Percentiles rank a stretch among this genome's conserved stretches.
These are phyloP conservation scores for Ophiostoma perfectum DNA, from an alignment of 2,329 filamentous ascomycete genomes.

Conservation along the genomic window DNA sequence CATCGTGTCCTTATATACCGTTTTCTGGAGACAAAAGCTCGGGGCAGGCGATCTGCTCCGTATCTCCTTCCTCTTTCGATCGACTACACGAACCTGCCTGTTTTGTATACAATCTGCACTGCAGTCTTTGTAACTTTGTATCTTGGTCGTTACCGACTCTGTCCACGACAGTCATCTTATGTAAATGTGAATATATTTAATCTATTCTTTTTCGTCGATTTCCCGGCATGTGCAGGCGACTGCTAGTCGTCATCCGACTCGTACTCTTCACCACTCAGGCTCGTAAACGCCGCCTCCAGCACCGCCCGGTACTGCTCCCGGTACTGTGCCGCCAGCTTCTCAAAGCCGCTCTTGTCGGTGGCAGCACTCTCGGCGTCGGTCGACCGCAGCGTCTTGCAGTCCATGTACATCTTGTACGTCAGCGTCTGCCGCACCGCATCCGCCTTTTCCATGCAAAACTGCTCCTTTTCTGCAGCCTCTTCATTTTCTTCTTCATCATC, in stretches of 20 bases:
- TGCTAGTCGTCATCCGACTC: constrained; percentile 12
- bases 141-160: no score
- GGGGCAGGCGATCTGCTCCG: no score
- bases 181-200: no score
- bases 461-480: no score
- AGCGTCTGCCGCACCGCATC: constrained; percentile 34
- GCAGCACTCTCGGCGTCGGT: constrained; percentile 35
- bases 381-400: constrained; percentile 42
- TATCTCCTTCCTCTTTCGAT: no score
- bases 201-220: no score
- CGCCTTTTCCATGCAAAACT: constrained; percentile 37
- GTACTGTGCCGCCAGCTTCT: constrained; percentile 47
- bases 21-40: no score
- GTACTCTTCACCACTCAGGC: constrained; percentile 18
- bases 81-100: no score
- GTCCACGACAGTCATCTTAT: no score
- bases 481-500: constrained; percentile 24
- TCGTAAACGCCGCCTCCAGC: constrained; percentile 36
- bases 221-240: neutral
- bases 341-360: neutral
- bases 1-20: no score
- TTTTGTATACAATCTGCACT: no score
- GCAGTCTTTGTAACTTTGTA: no score
- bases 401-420: constrained; percentile 37
- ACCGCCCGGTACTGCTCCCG: constrained; percentile 45